Evolutionary conservation across 2,329 filamentous ascomycete genomes (phyloP), one percentile per base, ranked within the genome.

Genomic region (Catunica adiposa): DNA sequence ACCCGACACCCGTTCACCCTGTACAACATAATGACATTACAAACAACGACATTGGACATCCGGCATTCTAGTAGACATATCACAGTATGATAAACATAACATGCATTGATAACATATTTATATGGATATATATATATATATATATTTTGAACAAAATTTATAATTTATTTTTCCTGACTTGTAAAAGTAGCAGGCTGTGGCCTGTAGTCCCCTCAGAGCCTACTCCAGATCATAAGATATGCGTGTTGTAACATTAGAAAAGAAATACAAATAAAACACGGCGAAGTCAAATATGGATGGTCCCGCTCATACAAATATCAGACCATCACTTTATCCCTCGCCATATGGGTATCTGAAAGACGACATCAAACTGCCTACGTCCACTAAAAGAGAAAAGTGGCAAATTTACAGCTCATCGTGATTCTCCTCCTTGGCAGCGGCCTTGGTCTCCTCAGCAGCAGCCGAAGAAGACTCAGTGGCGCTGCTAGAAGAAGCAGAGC

Each of bases 341-440:
- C 29, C 31, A 53, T 31, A 17, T 17, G 23, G 48, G n/a, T 31
- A 51, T 25, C 23, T 17, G 20, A 31, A 31, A 31, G 11, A 51
- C 17, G 17, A 51, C 8, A 51, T 23, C 5, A 15, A 14, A 17
- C 31, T 53, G 17, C 51, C 20, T 44, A 44, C 9, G 20, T 40
- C 26, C 38, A 46, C 37, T 8, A 37, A 22, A 11, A 54, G 22
- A 53, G 11, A 34, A 34, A 56, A 54, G 42, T 51, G 51, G 56
- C 57, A 57, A 61, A 60, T 76, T 74, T 86, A 90, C 75, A 90
- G 75, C 75, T 90, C 86, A 66, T 90, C 86, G 65, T 88, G 84
- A 37, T 62, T 66, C 26, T 76, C 70, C 61, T 67, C 71, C 67
- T 75, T 68, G 66, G 55, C 56, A 22, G 48, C 25, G 61, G 67